Percentiles rank a stretch among this genome's conserved stretches.
Evolutionary conservation across 2,329 filamentous ascomycete genomes (phyloP).

Genomic region (Dactylellina haptotyla): DNA sequence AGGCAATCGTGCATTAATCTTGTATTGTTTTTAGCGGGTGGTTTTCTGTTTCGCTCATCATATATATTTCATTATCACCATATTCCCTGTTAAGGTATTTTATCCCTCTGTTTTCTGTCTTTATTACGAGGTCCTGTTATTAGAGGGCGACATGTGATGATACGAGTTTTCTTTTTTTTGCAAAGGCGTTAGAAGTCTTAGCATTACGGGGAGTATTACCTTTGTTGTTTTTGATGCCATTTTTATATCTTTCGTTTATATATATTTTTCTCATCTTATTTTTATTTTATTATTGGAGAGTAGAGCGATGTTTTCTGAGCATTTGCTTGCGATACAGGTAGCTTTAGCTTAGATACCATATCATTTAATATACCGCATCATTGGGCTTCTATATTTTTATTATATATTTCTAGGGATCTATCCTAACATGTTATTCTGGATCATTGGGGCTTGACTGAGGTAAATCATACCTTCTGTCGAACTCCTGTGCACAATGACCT

Average conservation of each 20-base stretch:
- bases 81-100: background rate
- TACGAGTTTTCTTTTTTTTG: background rate
- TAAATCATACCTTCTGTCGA: no score
- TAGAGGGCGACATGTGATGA: conserved; percentile 6
- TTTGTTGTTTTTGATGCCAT: background rate
- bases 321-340: conserved; percentile 7
- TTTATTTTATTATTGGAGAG: background rate
- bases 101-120: background rate
- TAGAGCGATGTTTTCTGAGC: background rate
- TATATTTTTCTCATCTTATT: conserved; percentile 2
- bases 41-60: background rate
- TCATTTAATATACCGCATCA: conserved; percentile 18
- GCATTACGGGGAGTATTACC: conserved; percentile 7
- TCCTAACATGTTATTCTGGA: no score
- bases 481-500: no score
- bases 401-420: background rate
- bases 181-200: conserved; percentile 14
- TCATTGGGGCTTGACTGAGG: no score
- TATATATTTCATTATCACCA: background rate
- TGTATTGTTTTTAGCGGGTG: conserved; percentile 49
- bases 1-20: conserved; percentile 21
- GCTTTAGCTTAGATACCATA: conserved; percentile 18
- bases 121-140: conserved; percentile 5
- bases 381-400: background rate
- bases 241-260: background rate